Conservation (phyloP, 352 stramenopile genomes). For the Pythium dissotocum region DNA sequence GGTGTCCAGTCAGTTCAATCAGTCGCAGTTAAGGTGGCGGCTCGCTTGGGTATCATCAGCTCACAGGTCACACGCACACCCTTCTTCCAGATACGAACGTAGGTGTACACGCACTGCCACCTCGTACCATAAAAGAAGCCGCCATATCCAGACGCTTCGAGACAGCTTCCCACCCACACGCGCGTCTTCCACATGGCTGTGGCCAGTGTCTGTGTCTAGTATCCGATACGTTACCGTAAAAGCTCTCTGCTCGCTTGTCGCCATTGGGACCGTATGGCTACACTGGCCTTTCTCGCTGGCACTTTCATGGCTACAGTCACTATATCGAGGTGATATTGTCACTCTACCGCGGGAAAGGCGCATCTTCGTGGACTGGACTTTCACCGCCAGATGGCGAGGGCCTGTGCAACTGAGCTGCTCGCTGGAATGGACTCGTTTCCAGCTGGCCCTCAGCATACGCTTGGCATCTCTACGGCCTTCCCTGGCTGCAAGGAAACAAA, state of each 20-base stretch:
- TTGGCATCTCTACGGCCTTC: background rate
- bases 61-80: background rate
- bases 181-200: background rate
- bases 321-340: background rate
- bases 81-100: no score
- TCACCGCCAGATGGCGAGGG: background rate
- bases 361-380: conserved; percentile 4
- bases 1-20: background rate
- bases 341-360: background rate
- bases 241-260: background rate
- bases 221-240: no score
- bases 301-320: background rate
- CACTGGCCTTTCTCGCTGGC: background rate
- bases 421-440: background rate
- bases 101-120: background rate
- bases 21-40: background rate
- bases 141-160: background rate
- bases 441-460: background rate
- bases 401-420: conserved; percentile 1
- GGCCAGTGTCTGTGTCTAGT: background rate
- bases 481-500: background rate
- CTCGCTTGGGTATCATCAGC: background rate
- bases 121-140: background rate
- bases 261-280: background rate
- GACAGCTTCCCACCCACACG: background rate